Conservation (phyloP, 2,329 filamentous ascomycete species). For the Hortaea sp. region DNA sequence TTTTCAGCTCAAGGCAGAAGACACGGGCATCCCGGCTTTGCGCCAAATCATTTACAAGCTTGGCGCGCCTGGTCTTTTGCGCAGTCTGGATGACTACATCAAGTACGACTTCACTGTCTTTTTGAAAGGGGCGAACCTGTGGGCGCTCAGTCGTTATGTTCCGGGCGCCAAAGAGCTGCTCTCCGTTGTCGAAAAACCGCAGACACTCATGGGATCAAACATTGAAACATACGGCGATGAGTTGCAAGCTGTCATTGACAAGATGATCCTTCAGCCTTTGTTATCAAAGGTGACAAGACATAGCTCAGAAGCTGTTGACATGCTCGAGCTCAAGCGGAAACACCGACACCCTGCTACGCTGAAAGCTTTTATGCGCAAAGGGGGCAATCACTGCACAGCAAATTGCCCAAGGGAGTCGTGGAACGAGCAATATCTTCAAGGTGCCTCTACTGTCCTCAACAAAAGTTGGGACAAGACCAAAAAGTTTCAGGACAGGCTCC, state of each 20-base stretch:
- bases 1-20: slow-evolving; percentile 1
- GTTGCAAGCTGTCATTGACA: neutral
- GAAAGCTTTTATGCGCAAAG: slow-evolving; percentile 12
- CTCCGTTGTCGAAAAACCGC: slow-evolving; percentile 1
- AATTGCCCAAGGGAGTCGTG: slow-evolving; percentile 7
- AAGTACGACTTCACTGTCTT: slow-evolving; percentile 6
- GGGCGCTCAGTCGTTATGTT: slow-evolving; percentile 3
- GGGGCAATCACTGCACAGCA: slow-evolving; percentile 10
- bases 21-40: slow-evolving; percentile 15
- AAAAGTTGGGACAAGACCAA: neutral
- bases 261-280: neutral
- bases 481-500: neutral
- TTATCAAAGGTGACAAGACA: too few relatives aligned
- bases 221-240: neutral
- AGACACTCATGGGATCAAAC: neutral
- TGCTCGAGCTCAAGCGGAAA: neutral
- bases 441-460: neutral
- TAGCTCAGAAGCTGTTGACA: neutral
- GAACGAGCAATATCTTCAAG: slow-evolving; percentile 13
- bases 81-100: slow-evolving; percentile 6
- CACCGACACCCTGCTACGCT: slow-evolving; percentile 6
- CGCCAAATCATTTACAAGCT: slow-evolving; percentile 6
- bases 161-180: slow-evolving; percentile 2
- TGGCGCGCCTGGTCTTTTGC: slow-evolving; percentile 5
- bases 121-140: slow-evolving; percentile 8